A percentile compares a stretch with the other conserved stretches of the same genome.
These are phyloP conservation scores for Verruconis gallopava DNA, from an alignment of 2,329 filamentous ascomycete species.

Conservation along the genomic window DNA sequence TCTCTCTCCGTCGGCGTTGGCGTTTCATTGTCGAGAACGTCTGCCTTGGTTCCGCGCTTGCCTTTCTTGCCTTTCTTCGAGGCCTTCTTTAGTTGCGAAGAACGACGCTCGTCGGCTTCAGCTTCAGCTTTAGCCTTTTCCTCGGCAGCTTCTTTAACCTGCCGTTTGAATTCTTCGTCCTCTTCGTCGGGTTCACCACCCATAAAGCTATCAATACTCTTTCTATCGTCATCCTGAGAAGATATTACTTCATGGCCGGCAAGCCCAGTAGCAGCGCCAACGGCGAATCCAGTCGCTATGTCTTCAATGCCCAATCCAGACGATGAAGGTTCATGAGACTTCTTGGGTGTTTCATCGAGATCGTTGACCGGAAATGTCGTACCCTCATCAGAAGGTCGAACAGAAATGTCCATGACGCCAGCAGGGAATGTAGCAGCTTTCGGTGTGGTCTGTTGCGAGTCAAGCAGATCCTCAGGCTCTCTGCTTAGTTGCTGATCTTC, in stretches of 20 bases:
- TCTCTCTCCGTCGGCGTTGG: neutral
- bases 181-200: constrained; percentile 6
- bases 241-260: constrained; percentile 9
- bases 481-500: constrained; percentile 14
- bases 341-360: constrained; percentile 1
- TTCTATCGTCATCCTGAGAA: constrained; percentile 2
- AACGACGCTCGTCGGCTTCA: neutral
- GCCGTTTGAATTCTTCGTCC: neutral
- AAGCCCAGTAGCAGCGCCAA: constrained; percentile 8
- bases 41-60: constrained; percentile 7
- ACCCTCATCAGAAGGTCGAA: neutral
- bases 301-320: neutral
- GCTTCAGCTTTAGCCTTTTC: constrained; percentile 1
- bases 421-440: constrained; percentile 36
- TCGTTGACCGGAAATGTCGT: neutral
- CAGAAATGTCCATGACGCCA: constrained; percentile 2
- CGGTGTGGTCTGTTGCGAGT: constrained; percentile 55
- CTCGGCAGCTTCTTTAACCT: constrained; percentile 5
- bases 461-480: constrained; percentile 35
- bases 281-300: constrained; percentile 2
- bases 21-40: neutral
- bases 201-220: neutral
- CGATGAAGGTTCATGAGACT: neutral
- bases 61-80: constrained; percentile 20
- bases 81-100: constrained; percentile 4